A percentile compares a stretch with the other conserved stretches of the same genome.
These are phyloP conservation scores for Noccaea caerulescens DNA, from an alignment of 345 rosid genomes.

Conservation along the genomic window DNA sequence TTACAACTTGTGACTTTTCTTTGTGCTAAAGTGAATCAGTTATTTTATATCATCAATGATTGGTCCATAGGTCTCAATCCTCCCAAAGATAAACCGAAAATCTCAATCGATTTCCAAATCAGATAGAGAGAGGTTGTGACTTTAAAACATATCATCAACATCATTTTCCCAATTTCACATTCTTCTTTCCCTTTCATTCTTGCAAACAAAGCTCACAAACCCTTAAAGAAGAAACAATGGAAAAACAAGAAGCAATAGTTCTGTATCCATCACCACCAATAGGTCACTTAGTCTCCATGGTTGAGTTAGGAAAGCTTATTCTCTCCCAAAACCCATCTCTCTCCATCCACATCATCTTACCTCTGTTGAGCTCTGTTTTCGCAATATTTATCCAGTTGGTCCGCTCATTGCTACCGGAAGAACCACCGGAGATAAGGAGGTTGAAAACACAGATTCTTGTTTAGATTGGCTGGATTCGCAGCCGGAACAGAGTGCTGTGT, in stretches of 20 bases:
- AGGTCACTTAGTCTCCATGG: conserved; percentile 74
- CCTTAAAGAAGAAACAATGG: not conserved
- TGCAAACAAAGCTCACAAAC: conserved; percentile 19
- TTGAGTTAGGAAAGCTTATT: conserved; percentile 67
- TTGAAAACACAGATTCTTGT: conserved; percentile 29
- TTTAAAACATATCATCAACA: conserved; percentile 8
- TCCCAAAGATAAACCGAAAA: not conserved
- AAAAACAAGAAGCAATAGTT: conserved; percentile 50
- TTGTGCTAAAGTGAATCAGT: not conserved
- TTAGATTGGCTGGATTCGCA: conserved; percentile 58
- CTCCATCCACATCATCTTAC: conserved; percentile 55
- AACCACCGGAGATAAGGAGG: conserved; percentile 6
- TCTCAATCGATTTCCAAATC: not conserved
- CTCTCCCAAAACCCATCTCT: conserved; percentile 56
- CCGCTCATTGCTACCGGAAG: conserved; percentile 48
- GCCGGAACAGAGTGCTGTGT: conserved; percentile 53
- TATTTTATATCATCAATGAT: not conserved
- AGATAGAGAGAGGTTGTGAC: conserved; percentile 1
- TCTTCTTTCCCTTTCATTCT: not conserved
- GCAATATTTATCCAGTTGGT: conserved; percentile 54
- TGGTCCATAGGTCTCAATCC: conserved; percentile 3
- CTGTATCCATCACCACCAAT: conserved; percentile 69
- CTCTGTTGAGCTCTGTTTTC: conserved; percentile 44
- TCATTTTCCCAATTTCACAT: conserved; percentile 14
- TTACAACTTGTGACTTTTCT: not conserved